Conservation (phyloP, 1,284 basidiomycete species). For the Trichosporon ovoides region DNA sequence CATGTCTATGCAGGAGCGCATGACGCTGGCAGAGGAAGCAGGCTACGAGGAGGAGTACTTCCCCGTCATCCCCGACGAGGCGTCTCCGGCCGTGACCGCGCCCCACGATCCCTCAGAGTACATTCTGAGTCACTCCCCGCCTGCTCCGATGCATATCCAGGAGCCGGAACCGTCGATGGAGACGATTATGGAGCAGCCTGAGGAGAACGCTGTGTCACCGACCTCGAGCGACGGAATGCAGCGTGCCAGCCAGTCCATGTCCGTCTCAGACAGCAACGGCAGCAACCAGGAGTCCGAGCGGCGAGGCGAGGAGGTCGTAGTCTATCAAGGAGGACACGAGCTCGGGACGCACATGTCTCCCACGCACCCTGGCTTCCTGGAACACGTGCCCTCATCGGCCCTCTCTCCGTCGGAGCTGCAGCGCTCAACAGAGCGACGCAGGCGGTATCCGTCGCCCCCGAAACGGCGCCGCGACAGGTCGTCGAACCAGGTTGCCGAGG, state of each 20-base stretch:
- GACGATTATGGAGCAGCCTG: background rate
- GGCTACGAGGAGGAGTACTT: constrained; percentile 85
- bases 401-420: constrained; percentile 27
- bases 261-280: background rate
- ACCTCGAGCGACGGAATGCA: background rate
- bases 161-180: constrained; percentile 8
- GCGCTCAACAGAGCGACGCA: background rate
- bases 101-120: constrained; percentile 42
- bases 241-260: background rate
- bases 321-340: background rate
- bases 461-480: constrained; percentile 10
- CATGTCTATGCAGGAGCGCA: constrained; percentile 59
- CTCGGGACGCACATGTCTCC: constrained; percentile 34
- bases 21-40: constrained; percentile 82
- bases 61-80: constrained; percentile 37
- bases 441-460: constrained; percentile 11
- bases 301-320: background rate
- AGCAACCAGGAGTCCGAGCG: constrained; percentile 5
- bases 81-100: constrained; percentile 9
- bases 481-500: constrained; percentile 61
- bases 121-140: constrained; percentile 42
- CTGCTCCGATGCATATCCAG: constrained; percentile 14
- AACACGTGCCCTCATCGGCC: constrained; percentile 33
- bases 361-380: constrained; percentile 29
- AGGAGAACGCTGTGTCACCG: background rate